Conservation (phyloP, 129 eudicot species). For the Solidago caesia region DNA sequence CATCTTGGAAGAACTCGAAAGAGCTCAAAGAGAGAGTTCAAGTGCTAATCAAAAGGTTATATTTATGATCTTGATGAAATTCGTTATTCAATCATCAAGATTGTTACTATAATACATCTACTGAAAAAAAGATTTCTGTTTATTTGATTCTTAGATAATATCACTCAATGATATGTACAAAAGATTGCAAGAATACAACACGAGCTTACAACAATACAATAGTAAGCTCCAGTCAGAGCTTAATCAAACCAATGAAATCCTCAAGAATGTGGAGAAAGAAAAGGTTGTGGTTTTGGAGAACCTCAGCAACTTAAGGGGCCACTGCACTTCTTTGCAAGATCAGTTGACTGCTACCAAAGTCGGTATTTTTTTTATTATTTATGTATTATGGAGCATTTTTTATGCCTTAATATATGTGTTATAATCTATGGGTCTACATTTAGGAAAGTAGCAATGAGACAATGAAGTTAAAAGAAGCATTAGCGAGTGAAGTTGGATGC, state of each 20-base stretch:
- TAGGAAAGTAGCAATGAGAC: slow-evolving; percentile 71
- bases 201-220: slow-evolving; percentile 88
- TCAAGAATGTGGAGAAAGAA: slow-evolving; percentile 77
- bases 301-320: slow-evolving; percentile 78
- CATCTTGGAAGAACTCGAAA: slow-evolving; percentile 62
- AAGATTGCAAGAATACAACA: slow-evolving; percentile 84
- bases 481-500: slow-evolving; percentile 54
- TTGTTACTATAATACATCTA: background rate
- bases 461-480: slow-evolving; percentile 59
- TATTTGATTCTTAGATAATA: slow-evolving; percentile 47
- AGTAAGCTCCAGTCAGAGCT: slow-evolving; percentile 90
- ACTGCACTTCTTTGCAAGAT: slow-evolving; percentile 67
- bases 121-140: background rate
- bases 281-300: slow-evolving; percentile 73
- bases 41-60: slow-evolving; percentile 69
- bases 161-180: slow-evolving; percentile 80
- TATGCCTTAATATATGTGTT: background rate
- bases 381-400: background rate
- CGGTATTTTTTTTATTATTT: slow-evolving; percentile 5
- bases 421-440: slow-evolving; percentile 4
- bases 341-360: slow-evolving; percentile 70
- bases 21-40: slow-evolving; percentile 70
- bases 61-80: background rate
- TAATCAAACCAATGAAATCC: slow-evolving; percentile 64
- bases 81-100: background rate